These are phyloP conservation scores for Schizopora paradoxa DNA, from an alignment of 1,284 basidiomycete genomes.

Conservation along the genomic window DNA sequence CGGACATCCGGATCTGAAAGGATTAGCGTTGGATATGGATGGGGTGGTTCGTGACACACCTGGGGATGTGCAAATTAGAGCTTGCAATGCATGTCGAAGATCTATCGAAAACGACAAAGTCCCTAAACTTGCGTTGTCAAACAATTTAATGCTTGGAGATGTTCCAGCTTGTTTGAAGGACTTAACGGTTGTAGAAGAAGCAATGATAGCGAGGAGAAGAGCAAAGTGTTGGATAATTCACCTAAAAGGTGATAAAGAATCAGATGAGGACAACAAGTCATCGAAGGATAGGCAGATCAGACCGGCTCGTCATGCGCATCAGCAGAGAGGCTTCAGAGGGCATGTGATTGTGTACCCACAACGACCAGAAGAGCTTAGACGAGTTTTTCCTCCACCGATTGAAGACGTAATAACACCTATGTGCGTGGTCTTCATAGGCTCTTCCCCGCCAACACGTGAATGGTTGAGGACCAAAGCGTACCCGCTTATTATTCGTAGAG, in stretches of 20 bases:
- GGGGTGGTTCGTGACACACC: no score
- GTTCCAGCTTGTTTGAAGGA: conserved; percentile 3
- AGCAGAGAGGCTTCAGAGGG: conserved; percentile 30
- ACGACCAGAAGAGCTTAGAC: conserved; percentile 22
- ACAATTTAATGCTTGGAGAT: not conserved
- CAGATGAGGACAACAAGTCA: not conserved
- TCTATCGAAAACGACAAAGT: no score
- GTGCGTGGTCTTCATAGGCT: conserved; percentile 34
- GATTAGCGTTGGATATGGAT: no score
- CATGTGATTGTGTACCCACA: conserved; percentile 35
- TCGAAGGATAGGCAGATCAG: conserved; percentile 7
- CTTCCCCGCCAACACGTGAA: conserved; percentile 23
- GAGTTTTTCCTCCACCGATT: conserved; percentile 29
- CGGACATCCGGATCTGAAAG: no score
- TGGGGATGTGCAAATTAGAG: no score
- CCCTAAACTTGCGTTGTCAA: conserved; percentile 2
- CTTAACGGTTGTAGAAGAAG: conserved; percentile 9
- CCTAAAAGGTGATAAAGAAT: conserved; percentile 12
- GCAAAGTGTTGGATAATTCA: conserved; percentile 12
- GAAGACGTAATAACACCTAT: conserved; percentile 27
- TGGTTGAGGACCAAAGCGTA: conserved; percentile 30
- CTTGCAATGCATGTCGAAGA: no score
- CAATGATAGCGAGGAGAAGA: conserved; percentile 9
- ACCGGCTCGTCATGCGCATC: no score
- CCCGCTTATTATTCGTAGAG: conserved; percentile 27